These are phyloP conservation scores for Torulaspora franciscae DNA, from an alignment of 805 yeast species.

Conservation along the genomic window DNA sequence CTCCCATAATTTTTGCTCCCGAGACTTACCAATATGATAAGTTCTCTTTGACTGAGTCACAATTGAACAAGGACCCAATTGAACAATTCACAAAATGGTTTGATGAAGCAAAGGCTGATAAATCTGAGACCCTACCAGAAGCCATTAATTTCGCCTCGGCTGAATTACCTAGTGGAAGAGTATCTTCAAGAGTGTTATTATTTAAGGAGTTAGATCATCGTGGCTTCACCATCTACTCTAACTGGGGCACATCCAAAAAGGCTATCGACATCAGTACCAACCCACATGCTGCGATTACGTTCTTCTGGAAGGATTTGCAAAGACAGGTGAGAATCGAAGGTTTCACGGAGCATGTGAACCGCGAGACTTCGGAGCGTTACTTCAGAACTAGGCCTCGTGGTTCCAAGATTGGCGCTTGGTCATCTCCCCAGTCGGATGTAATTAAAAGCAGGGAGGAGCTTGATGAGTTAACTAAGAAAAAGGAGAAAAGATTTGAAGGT, in stretches of 20 bases:
- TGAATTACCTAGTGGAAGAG: slow-evolving; percentile 81
- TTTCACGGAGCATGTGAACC: slow-evolving; percentile 60
- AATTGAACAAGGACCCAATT: slow-evolving; percentile 58
- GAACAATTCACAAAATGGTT: slow-evolving; percentile 83
- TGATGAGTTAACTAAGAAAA: slow-evolving; percentile 45
- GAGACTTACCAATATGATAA: slow-evolving; percentile 83
- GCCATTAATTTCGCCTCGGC: slow-evolving; percentile 86
- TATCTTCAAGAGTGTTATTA: slow-evolving; percentile 76
- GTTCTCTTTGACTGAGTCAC: slow-evolving; percentile 49
- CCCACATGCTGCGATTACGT: slow-evolving; percentile 75
- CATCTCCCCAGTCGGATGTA: slow-evolving; percentile 77
- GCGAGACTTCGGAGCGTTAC: slow-evolving; percentile 72
- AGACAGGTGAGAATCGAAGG: slow-evolving; percentile 96
- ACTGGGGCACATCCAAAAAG: slow-evolving; percentile 86
- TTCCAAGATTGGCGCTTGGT: slow-evolving; percentile 94
- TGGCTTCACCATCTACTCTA: slow-evolving; percentile 85
- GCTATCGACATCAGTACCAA: slow-evolving; percentile 64
- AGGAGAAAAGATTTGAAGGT: slow-evolving; percentile 55
- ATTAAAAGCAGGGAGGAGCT: slow-evolving; percentile 58
- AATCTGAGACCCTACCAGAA: slow-evolving; percentile 67
- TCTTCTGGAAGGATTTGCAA: slow-evolving; percentile 88
- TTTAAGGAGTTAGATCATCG: slow-evolving; percentile 82
- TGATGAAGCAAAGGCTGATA: slow-evolving; percentile 56
- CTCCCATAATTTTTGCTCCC: slow-evolving; percentile 60
- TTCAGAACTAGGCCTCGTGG: slow-evolving; percentile 88